Base-by-base conservation (phyloP, 2,329 filamentous ascomycete genomes). In the Penicillium sp. region DNA sequence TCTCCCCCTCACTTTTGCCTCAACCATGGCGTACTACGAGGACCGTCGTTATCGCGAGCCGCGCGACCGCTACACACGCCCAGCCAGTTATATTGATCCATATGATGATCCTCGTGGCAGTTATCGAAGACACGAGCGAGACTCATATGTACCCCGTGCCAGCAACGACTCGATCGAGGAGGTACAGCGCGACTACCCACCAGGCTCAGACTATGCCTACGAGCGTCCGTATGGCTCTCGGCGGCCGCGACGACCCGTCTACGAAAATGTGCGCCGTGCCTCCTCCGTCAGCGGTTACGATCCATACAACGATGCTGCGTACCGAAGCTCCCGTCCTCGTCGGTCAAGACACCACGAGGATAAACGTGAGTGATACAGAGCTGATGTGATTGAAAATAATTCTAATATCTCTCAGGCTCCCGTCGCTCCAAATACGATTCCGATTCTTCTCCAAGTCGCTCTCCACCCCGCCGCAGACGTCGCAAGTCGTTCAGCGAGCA, bases 101-200 rank as follows among this genome's bases (percentile, higher is more conserved):
- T 73, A 74, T 52, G 62, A 69, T 54, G 62, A 66, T 27, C 58
- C 63, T 13, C 60, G 61, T n/a, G 43, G 56, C 27, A 55, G 43
- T 31, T 49, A 65, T 54, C 44, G 57, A 50, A 57, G 61, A 27
- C 23, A 59, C 45, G 65, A 67, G 3, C 57, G 63, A 36, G 61
- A 64, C 53, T 66, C 41, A 29, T 53, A 67, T 58, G 68, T 64
- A 52, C 60, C 53, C 23, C 88, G 93, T 71, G 88, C 91, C 68
- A 92, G 88, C 73, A 87, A 88, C 45, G 78, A 88, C 27, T 87
- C 87, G 2, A 33, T 96, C 70, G 93, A 96, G 77, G 90, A 96
- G 76, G 86, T 96, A 59, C 86, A 86, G 63, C 87, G 91, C 65
- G 90, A 96, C 66, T 96, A 96, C 68, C 90, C 90, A 33, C 90